Percentiles rank a stretch among this genome's conserved stretches.
These are phyloP conservation scores for Graphiopsis chlorocephala DNA, from an alignment of 2,329 filamentous ascomycete species.

Conservation along the genomic window DNA sequence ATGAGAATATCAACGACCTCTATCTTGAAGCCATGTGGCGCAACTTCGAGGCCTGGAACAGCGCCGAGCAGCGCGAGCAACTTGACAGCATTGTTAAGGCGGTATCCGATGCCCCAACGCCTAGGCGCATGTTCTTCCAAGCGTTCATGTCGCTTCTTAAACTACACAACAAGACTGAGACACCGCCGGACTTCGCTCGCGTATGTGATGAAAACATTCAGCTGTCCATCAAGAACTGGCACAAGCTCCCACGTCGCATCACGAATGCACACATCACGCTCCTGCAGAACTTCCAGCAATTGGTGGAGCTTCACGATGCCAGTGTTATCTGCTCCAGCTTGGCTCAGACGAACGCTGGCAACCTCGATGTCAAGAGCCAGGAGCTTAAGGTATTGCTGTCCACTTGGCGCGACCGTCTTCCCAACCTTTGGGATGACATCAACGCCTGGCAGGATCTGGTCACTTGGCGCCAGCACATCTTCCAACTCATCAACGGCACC, in stretches of 20 bases:
- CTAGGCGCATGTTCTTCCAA: slow-evolving; percentile 92
- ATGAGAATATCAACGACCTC: slow-evolving; percentile 97
- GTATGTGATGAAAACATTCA: slow-evolving; percentile 97
- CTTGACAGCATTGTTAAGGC: slow-evolving; percentile 93
- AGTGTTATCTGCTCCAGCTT: slow-evolving; percentile 94
- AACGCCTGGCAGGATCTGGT: slow-evolving; percentile 98
- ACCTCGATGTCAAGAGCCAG: slow-evolving; percentile 89
- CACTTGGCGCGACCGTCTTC: slow-evolving; percentile 91
- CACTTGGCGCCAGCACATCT: slow-evolving; percentile 99
- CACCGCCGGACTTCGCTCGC: slow-evolving; percentile 75
- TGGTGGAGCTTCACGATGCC: slow-evolving; percentile 95
- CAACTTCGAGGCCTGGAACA: slow-evolving; percentile 92
- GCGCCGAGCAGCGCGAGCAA: slow-evolving; percentile 78
- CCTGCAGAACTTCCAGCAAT: slow-evolving; percentile 94
- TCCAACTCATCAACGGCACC: slow-evolving; percentile 91
- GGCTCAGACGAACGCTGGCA: slow-evolving; percentile 74
- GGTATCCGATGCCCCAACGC: slow-evolving; percentile 94
- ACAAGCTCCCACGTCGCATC: slow-evolving; percentile 89
- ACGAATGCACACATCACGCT: slow-evolving; percentile 95
- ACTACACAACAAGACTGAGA: slow-evolving; percentile 84
- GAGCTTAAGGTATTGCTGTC: slow-evolving; percentile 92
- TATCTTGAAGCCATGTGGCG: slow-evolving; percentile 94
- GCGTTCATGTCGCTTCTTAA: slow-evolving; percentile 97
- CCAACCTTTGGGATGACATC: slow-evolving; percentile 99
- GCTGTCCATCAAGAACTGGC: slow-evolving; percentile 95